Base-by-base conservation (phyloP, 371 early-diverging fungal genomes). In the Mucor sp. region DNA sequence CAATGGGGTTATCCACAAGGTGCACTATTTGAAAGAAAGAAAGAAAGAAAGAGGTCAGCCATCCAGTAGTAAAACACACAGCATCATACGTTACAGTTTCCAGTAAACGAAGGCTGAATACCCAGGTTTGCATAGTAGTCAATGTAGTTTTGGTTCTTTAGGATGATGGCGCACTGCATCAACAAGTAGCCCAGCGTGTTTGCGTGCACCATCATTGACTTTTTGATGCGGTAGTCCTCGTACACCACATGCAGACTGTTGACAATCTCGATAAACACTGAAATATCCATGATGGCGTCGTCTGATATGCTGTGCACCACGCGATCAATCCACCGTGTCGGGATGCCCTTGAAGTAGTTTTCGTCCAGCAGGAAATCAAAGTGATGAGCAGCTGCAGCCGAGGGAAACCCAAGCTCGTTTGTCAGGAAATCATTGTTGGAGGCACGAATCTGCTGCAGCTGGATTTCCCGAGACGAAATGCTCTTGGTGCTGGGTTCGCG, bases 171-270 rank as follows among this genome's bases (percentile, higher is more conserved):
- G n/a, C 88, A 53, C 27, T 83, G 74, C 6, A 77, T 55, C 41
- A 91, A 65, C 1, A 92, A 66, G 9, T 72, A 75, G 1, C 75
- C 81, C 39, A 87, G 61, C n/a, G 72, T 44, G 8, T 63, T 64
- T 17, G 68, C 27, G 14, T 76, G 75, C 7, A 67, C 50, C 6
- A 61, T 60, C 21, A 73, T 78, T 5, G 79, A 62, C 19, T 77
- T 68, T 33, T 84, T 76, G 30, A 90, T 65, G 14, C 84, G 85
- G 28, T 88, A 75, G 53, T 92, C 89, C 65, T 91, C 89, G 63
- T 85, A 87, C 9, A 89, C 74, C 0, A 91, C 70, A 70, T 92
- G 93, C 2, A 92, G 62, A 21, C 79, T 77, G 7, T 75, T 72
- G 21, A 89, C 65, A 32, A 81, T 79, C 2, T 65, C 59, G 0